Evolutionary conservation across 1,284 basidiomycete genomes (phyloP), one percentile per base, ranked within the genome.

Genomic region (Cryptococcus amylolentus): DNA sequence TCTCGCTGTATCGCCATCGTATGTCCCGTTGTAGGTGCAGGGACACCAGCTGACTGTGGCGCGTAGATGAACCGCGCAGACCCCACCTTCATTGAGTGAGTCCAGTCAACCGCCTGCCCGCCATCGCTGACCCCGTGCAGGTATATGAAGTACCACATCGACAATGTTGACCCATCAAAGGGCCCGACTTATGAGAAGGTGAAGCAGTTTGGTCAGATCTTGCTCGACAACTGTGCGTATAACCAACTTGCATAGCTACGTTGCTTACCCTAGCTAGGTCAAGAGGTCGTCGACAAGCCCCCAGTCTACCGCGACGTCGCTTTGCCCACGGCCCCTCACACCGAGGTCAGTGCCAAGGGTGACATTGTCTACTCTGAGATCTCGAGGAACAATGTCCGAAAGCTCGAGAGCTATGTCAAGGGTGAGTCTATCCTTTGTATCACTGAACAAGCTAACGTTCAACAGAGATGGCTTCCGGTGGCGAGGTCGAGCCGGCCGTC

Each of bases 121-220:
- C 9, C 28, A 5, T 12, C 18, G 44, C 55, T 55, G 47, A 55
- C 42, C 49, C 42, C 12, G 35, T 27, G 14, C 71, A 81, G 74
- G 7, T 98, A 96, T 80, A 96, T 98, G 94, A 88, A 96, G 75
- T 96, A 91, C 79, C 83, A 92, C 77, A 92, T 98, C 73, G 84
- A 95, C 76, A 83, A 83, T 51, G 88, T 88, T 60, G 86, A 94
- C 73, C 81, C 89, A 7, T 83, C 81, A 49, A 88, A 88, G 69
- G 94, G 96, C 49, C 88, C 93, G 64, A 97, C 86, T 8, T 98
- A 96, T 80, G 85, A 84, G 69, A 84, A 97, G 40, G 95, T 91
- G 46, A 98, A 98, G 80, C 88, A 95, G 77, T 97, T 98, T 70
- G 95, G 93, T 52, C 91, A 96, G 74, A 88, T 94, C 75, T 84